Base-by-base conservation (phyloP, 208 protist genomes). In the Ichthyophonus hoferi region DNA sequence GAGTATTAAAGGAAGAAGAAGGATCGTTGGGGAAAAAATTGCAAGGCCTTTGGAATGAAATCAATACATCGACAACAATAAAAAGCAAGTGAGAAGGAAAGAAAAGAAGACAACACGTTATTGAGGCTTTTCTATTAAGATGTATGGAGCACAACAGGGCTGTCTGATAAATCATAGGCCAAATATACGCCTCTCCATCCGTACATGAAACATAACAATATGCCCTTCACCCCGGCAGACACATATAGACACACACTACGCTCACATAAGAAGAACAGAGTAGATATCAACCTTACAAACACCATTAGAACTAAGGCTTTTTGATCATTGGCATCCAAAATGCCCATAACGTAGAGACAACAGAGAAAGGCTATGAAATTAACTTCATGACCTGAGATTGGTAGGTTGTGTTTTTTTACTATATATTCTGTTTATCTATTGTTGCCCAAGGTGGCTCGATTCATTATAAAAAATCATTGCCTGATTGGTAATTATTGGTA, bases 301-400 rank as follows among this genome's bases (percentile, higher is more conserved):
- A 95, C 94, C 2, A 94, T 93, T 85, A 85, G 42, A 17, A 86
- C 41, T 39, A 42, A 17, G 1, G n/a, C 89, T 17, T 38, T 0
- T 3, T 35, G 33, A 38, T 88, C 88, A 3, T 38, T 40, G 17
- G 58, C 39, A 33, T 37, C 33, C 3, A 95, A 12, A 2, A 94
- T 33, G 0, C 89, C 87, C 3, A 96, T 86, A 86, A 94, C 89
- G 85, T 93, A 88, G 3, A 98, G 92, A 90, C 96, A 96, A 91
- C 95, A 96, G 38, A 99, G 42, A 31, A 96, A 96, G 1, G 95
- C 93, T 40, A 98, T 95, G 92, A 99, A 99, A 87, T 97, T 94
- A n/a, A 98, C 86, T 92, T 99, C 98, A 90, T 99, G 98, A 33
- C 98, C 98, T 41, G 87, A 35, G 35, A 2, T 50, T 3, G 39